phyloP scores from a whole-genome alignment of 495 filamentous ascomycete genomes.

The Acidiella bohemica region DNA sequence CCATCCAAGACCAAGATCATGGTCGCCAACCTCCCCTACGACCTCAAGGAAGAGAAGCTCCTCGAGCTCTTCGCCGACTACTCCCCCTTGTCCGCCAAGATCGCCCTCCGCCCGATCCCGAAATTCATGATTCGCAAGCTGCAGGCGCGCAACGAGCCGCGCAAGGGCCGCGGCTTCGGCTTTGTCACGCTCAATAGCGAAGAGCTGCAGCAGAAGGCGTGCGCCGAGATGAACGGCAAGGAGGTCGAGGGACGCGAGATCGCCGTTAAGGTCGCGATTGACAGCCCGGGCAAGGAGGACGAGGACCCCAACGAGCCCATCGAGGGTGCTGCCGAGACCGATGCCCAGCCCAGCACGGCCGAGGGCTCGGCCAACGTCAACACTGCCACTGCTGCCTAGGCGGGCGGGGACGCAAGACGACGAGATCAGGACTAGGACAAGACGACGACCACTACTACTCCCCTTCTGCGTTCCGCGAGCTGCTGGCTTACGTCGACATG shows the following conservation, averaged over 20 bases:
- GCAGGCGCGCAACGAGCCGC: constrained; percentile 88
- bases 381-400: constrained; percentile 21
- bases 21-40: constrained; percentile 97
- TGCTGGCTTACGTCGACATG: no score
- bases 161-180: constrained; percentile 98
- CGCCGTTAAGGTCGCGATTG: constrained; percentile 98
- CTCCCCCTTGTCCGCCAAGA: constrained; percentile 84
- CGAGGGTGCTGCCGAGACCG: constrained; percentile 19
- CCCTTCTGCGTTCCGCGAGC: no score
- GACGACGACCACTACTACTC: no score
- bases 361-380: constrained; percentile 32
- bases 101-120: constrained; percentile 93
- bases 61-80: constrained; percentile 90
- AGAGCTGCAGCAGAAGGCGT: constrained; percentile 92
- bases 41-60: constrained; percentile 96
- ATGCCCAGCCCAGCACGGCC: constrained; percentile 18
- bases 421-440: no score
- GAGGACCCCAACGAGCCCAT: constrained; percentile 40
- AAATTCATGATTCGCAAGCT: constrained; percentile 99
- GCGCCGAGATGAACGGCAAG: constrained; percentile 97
- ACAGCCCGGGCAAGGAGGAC: constrained; percentile 97
- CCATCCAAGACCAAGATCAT: constrained; percentile 99
- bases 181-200: constrained; percentile 94
- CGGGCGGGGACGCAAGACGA: no score
- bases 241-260: constrained; percentile 97